Conservation (phyloP, 768 basidiomycete species). For the Leccinellum luteum region DNA sequence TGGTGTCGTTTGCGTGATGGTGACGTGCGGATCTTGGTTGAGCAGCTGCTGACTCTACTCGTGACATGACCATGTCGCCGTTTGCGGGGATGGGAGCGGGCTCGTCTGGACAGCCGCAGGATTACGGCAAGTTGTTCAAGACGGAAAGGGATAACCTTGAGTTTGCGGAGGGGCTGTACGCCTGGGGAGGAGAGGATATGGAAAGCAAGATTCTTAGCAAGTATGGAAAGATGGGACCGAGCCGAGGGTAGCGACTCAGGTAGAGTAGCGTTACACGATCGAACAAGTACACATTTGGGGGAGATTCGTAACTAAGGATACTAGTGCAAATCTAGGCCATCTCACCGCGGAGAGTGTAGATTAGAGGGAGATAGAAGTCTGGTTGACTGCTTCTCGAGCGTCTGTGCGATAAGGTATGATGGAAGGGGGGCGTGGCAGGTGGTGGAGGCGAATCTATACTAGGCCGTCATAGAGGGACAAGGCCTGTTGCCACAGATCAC, state of each 20-base stretch:
- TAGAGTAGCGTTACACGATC: slow-evolving; percentile 27
- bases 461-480: slow-evolving; percentile 93
- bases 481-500: slow-evolving; percentile 51
- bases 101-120: slow-evolving; percentile 63
- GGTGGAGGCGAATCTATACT: slow-evolving; percentile 50
- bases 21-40: slow-evolving; percentile 14
- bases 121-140: slow-evolving; percentile 87
- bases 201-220: slow-evolving; percentile 75
- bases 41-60: slow-evolving; percentile 75
- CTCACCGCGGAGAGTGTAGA: slow-evolving; percentile 11
- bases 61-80: slow-evolving; percentile 68
- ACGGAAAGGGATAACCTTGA: slow-evolving; percentile 91
- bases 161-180: slow-evolving; percentile 82
- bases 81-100: slow-evolving; percentile 54
- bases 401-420: slow-evolving; percentile 24
- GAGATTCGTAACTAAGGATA: slow-evolving; percentile 14
- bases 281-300: slow-evolving; percentile 24
- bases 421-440: slow-evolving; percentile 1
- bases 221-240: slow-evolving; percentile 60
- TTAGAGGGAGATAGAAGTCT: slow-evolving; percentile 28
- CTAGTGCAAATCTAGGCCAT: slow-evolving; percentile 12
- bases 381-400: slow-evolving; percentile 19
- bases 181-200: slow-evolving; percentile 79
- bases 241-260: slow-evolving; percentile 21
- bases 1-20: slow-evolving; percentile 10